phyloP scores from a whole-genome alignment of 148 eudicot genomes.

The Persicaria maculosa region DNA sequence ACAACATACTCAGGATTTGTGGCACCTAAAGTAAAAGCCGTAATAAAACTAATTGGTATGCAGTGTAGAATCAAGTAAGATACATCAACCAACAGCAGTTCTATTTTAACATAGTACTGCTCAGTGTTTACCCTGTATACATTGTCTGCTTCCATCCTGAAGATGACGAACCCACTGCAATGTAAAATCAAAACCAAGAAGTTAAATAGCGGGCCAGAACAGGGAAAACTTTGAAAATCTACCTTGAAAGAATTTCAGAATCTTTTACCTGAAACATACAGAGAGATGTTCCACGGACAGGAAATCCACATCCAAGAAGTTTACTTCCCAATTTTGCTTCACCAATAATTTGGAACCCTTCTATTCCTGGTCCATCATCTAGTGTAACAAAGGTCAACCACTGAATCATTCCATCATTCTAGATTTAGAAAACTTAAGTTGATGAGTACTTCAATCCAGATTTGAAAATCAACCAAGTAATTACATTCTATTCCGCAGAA shows the following conservation, averaged over 20 bases:
- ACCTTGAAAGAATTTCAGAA: conserved; percentile 10
- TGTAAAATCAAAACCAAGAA: conserved; percentile 9
- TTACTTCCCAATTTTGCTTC: conserved; percentile 77
- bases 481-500: not conserved
- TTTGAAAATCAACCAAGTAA: not conserved
- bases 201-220: not conserved
- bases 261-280: conserved; percentile 82
- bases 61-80: not conserved
- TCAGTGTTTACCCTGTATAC: conserved; percentile 67
- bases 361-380: conserved; percentile 85
- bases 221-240: not conserved
- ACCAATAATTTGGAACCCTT: conserved; percentile 75
- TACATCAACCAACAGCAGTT: not conserved
- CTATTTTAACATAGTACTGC: not conserved
- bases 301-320: conserved; percentile 85
- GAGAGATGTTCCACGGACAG: conserved; percentile 83
- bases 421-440: not conserved
- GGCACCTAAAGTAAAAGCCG: conserved; percentile 52
- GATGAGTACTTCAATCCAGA: too few relatives aligned
- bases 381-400: conserved; percentile 12
- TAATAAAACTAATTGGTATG: not conserved
- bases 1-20: conserved; percentile 96
- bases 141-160: conserved; percentile 91
- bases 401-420: not conserved
- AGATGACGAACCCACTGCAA: conserved; percentile 94